These are phyloP conservation scores for Ceratobasidium sp. DNA, from an alignment of 1,284 basidiomycete species.

Conservation along the genomic window DNA sequence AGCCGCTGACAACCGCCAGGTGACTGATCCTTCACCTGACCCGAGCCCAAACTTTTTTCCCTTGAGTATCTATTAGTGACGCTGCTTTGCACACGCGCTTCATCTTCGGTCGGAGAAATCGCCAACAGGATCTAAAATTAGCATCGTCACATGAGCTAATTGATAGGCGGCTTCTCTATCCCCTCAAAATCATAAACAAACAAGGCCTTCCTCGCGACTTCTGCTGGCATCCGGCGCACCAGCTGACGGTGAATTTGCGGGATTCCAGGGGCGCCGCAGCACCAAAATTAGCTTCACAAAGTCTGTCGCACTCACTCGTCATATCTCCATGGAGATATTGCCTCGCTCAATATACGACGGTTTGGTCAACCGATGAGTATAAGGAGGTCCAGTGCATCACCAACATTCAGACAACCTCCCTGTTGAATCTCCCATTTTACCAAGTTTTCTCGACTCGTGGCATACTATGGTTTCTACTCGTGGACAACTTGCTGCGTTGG, in stretches of 20 bases:
- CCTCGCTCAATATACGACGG: neutral
- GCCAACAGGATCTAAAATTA: too few species aligned
- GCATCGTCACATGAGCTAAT: too few species aligned
- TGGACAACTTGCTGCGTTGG: conserved; percentile 12
- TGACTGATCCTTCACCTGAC: too few species aligned
- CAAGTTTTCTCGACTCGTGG: neutral
- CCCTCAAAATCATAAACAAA: too few species aligned
- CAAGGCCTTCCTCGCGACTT: too few species aligned
- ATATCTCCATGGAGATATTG: conserved; percentile 4
- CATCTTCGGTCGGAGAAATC: neutral
- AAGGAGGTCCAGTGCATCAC: neutral
- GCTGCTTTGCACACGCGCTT: neutral
- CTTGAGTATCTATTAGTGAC: too few species aligned
- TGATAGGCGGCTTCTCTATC: too few species aligned
- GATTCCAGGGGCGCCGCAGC: neutral
- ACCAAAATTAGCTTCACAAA: neutral
- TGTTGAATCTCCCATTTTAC: too few species aligned
- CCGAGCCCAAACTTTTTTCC: too few species aligned
- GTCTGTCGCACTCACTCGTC: neutral
- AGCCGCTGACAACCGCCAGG: too few species aligned
- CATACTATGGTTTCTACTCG: conserved; percentile 4
- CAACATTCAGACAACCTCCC: neutral
- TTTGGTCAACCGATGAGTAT: neutral
- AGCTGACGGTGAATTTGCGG: neutral
- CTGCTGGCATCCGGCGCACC: too few species aligned